Percentiles rank a stretch among this genome's conserved stretches.
phyloP scores from a whole-genome alignment of 805 yeast species.

The Metschnikowia lochheadii region DNA sequence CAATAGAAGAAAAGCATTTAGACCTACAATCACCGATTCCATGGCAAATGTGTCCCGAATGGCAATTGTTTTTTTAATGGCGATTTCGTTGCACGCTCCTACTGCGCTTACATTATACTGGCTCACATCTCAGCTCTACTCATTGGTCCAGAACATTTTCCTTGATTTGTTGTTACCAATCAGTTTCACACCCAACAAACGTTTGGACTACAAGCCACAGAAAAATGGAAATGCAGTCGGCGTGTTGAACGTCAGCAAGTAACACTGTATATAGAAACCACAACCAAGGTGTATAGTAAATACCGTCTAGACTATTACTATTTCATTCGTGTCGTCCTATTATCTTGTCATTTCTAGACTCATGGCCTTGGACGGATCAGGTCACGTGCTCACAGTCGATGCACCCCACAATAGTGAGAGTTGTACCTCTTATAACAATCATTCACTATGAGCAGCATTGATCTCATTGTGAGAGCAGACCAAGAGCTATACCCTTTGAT shows the following conservation, averaged over 20 bases:
- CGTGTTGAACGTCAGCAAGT: conserved; percentile 8
- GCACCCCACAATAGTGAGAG: background rate
- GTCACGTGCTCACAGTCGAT: background rate
- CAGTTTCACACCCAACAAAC: conserved; percentile 41
- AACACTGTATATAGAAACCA: background rate
- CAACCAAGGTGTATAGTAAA: background rate
- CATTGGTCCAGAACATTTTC: conserved; percentile 68
- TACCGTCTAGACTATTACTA: no score
- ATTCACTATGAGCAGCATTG: background rate
- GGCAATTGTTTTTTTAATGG: conserved; percentile 76
- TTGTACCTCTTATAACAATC: no score
- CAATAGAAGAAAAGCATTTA: conserved; percentile 37
- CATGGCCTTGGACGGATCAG: background rate
- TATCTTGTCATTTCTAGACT: background rate
- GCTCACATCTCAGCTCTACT: conserved; percentile 79
- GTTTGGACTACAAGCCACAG: conserved; percentile 23
- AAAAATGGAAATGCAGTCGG: conserved; percentile 10
- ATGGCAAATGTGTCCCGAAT: conserved; percentile 68
- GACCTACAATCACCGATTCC: conserved; percentile 60
- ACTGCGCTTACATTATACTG: conserved; percentile 80
- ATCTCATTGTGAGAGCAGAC: conserved; percentile 7
- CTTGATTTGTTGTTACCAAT: conserved; percentile 66
- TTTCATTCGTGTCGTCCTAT: background rate
- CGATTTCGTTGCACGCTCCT: conserved; percentile 82
- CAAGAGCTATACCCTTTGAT: conserved; percentile 23